Percentiles rank a stretch among this genome's conserved stretches.
Conservation (phyloP, 352 stramenopile species). For the Sclerospora graminicola region DNA sequence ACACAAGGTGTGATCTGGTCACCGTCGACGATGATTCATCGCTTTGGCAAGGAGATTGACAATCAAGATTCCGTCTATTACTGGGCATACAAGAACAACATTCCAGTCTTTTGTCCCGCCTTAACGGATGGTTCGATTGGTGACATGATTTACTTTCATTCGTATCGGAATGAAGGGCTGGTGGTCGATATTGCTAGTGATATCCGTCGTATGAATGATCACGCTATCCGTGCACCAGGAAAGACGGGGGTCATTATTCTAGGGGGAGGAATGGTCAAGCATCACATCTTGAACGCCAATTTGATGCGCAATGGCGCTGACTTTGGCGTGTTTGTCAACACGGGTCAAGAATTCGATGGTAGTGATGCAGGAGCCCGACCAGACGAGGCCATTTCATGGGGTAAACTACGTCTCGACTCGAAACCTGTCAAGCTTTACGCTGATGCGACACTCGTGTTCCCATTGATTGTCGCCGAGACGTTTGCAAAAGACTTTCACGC, state of each 20-base stretch:
- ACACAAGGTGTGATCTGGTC: constrained; percentile 88
- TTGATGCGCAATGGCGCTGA: constrained; percentile 99
- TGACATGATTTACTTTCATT: constrained; percentile 99
- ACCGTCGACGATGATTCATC: constrained; percentile 95
- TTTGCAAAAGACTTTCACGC: constrained; percentile 94
- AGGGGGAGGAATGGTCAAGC: constrained; percentile 96
- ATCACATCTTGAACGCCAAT: constrained; percentile 99
- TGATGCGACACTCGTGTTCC: constrained; percentile 98
- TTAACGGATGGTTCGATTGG: constrained; percentile 98
- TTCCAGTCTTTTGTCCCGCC: constrained; percentile 98
- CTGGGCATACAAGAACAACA: constrained; percentile 99
- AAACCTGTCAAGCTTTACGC: constrained; percentile 95
- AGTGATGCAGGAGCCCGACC: constrained; percentile 96
- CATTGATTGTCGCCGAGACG: constrained; percentile 97
- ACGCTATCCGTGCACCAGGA: constrained; percentile 89
- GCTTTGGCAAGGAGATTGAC: constrained; percentile 96
- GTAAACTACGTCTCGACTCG: constrained; percentile 93
- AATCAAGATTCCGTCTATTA: constrained; percentile 98
- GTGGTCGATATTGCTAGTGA: constrained; percentile 96
- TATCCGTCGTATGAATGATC: constrained; percentile 97
- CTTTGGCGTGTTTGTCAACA: constrained; percentile 99
- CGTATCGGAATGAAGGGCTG: constrained; percentile 96
- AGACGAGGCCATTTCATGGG: constrained; percentile 99
- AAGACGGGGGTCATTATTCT: constrained; percentile 97
- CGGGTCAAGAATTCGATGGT: constrained; percentile 96